Percentiles rank a stretch among this genome's conserved stretches.
Evolutionary conservation across 1,284 basidiomycete genomes (phyloP).

Genomic region (Coniophora puteana): DNA sequence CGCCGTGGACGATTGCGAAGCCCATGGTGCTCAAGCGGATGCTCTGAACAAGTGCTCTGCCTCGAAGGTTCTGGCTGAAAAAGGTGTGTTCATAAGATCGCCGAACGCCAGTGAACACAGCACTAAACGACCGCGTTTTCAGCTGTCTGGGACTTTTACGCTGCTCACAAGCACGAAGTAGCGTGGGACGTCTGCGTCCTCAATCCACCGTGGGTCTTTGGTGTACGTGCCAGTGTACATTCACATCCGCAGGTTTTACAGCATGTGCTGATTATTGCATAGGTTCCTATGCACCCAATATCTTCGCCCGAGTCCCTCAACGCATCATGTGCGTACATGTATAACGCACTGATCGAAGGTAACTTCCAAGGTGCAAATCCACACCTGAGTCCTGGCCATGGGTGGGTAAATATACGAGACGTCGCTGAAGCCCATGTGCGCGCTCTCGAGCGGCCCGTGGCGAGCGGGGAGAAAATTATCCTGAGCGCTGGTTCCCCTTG

Average conservation of each 20-base stretch:
- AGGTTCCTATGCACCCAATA: conserved; percentile 50
- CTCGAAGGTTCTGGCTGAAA: conserved; percentile 71
- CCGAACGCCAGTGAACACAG: neutral
- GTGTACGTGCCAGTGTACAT: too few relatives aligned
- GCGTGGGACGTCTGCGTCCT: conserved; percentile 54
- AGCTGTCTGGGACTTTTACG: conserved; percentile 57
- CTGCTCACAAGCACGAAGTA: conserved; percentile 45
- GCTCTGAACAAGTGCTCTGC: conserved; percentile 51
- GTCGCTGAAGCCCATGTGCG: conserved; percentile 55
- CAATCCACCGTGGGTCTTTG: conserved; percentile 48
- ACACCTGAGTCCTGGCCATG: conserved; percentile 26
- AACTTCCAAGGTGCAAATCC: too few relatives aligned
- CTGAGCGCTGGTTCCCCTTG: conserved; percentile 37
- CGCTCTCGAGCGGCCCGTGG: conserved; percentile 50
- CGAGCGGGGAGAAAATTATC: conserved; percentile 59
- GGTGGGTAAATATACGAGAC: conserved; percentile 63
- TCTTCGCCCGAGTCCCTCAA: conserved; percentile 43
- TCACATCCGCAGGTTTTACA: too few relatives aligned
- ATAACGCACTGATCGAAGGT: too few relatives aligned
- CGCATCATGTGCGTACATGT: too few relatives aligned
- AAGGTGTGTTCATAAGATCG: conserved; percentile 32
- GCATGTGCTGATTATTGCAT: too few relatives aligned
- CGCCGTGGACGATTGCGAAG: conserved; percentile 48
- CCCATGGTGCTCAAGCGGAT: conserved; percentile 48
- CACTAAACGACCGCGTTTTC: too few relatives aligned